phyloP scores from a whole-genome alignment of 352 stramenopile species.

The Pythium vanterpoolii region DNA sequence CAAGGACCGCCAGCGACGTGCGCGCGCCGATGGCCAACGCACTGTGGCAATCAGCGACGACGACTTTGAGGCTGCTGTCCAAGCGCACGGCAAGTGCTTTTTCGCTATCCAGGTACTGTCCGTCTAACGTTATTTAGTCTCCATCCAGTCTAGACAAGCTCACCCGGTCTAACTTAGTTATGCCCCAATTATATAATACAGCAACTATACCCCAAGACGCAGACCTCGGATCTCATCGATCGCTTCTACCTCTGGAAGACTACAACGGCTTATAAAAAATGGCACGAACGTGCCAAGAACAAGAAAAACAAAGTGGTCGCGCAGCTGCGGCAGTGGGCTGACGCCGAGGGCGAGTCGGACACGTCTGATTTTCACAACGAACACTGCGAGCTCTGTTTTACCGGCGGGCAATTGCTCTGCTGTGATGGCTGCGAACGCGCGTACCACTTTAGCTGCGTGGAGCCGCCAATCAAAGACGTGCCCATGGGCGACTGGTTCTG shows the following conservation, averaged over 20 bases:
- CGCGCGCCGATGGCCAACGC: conserved; percentile 23
- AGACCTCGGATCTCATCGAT: conserved; percentile 46
- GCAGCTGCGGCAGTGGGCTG: conserved; percentile 39
- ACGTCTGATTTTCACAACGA: conserved; percentile 54
- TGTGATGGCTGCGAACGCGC: conserved; percentile 68
- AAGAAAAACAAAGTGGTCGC: conserved; percentile 45
- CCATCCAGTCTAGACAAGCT: not conserved
- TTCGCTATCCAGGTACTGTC: conserved; percentile 52
- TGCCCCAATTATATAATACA: conserved; percentile 15
- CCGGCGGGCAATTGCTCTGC: conserved; percentile 57
- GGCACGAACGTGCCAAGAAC: conserved; percentile 34
- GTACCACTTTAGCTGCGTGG: conserved; percentile 72
- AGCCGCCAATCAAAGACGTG: conserved; percentile 52
- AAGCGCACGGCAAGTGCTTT: conserved; percentile 58
- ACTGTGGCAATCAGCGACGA: conserved; percentile 32
- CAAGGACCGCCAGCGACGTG: conserved; percentile 26
- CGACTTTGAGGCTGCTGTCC: conserved; percentile 40
- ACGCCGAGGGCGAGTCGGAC: conserved; percentile 33
- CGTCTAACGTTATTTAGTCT: not conserved
- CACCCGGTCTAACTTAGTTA: conserved; percentile 1
- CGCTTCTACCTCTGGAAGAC: conserved; percentile 74
- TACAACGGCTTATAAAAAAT: conserved; percentile 45
- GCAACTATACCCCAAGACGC: conserved; percentile 37
- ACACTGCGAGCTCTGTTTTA: conserved; percentile 63
- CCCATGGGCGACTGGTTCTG: conserved; percentile 67